Evolutionary conservation across 2,329 filamentous ascomycete genomes (phyloP).

Genomic region (Tolypocladium inflatum): DNA sequence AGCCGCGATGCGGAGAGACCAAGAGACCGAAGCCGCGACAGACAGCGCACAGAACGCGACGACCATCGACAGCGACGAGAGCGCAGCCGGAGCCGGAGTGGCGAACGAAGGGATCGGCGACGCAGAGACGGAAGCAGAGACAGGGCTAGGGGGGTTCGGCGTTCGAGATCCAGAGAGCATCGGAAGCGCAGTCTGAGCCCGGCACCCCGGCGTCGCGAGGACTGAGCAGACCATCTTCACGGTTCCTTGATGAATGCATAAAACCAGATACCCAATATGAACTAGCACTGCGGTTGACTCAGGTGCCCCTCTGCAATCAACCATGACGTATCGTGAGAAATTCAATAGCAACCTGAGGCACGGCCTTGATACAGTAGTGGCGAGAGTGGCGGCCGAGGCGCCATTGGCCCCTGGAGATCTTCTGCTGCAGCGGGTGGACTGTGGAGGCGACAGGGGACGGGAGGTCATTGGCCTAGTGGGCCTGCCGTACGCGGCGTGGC

Average conservation of each 20-base stretch:
- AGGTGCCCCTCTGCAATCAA: not conserved
- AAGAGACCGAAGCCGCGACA: constrained; percentile 9
- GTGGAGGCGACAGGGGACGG: not conserved
- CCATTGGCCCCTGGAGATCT: not conserved
- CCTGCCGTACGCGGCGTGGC: not conserved
- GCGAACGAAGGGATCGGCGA: constrained; percentile 1
- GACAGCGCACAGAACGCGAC: constrained; percentile 2
- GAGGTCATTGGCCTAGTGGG: not conserved
- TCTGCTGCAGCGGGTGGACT: not conserved
- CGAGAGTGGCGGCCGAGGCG: too few species aligned
- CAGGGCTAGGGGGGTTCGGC: constrained; percentile 12
- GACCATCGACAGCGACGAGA: constrained; percentile 6
- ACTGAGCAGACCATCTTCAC: not conserved
- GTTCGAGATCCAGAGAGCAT: constrained; percentile 11
- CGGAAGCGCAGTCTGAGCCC: constrained; percentile 5
- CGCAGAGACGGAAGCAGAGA: constrained; percentile 9
- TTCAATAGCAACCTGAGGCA: too few species aligned
- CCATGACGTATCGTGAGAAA: not conserved
- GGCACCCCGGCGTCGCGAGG: not conserved
- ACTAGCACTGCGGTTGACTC: too few species aligned
- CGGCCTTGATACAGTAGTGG: not conserved
- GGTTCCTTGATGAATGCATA: too few species aligned
- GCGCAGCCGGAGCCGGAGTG: constrained; percentile 9
- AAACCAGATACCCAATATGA: not conserved
- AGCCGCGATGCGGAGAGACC: constrained; percentile 18